Percentiles rank a stretch among this genome's conserved stretches.
Conservation (phyloP, 2,329 filamentous ascomycete species). For the Sporothrix curviconia region DNA sequence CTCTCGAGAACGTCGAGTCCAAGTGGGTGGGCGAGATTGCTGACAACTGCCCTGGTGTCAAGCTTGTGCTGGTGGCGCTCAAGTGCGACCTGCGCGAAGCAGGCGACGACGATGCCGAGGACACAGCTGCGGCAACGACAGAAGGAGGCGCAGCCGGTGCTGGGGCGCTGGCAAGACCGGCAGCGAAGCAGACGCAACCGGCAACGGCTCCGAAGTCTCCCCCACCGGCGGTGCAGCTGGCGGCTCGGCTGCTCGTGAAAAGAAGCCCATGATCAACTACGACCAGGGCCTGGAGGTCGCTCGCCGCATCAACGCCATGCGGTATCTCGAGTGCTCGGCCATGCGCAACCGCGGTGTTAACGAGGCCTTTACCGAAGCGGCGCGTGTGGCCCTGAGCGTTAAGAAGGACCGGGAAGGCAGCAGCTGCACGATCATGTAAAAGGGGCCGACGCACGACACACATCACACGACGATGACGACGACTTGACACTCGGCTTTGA, state of each 20-base stretch:
- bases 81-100: slow-evolving; percentile 93
- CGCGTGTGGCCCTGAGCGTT: slow-evolving; percentile 78
- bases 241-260: slow-evolving; percentile 38
- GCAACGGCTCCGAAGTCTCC: slow-evolving; percentile 47
- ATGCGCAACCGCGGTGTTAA: slow-evolving; percentile 98
- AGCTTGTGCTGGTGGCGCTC: slow-evolving; percentile 87
- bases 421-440: slow-evolving; percentile 55
- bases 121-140: slow-evolving; percentile 48
- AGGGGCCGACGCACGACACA: too few relatives aligned
- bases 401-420: slow-evolving; percentile 58
- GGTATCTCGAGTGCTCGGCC: slow-evolving; percentile 96
- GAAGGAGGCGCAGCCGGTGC: slow-evolving; percentile 20
- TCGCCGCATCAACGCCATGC: slow-evolving; percentile 80
- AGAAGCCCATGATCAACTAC: slow-evolving; percentile 76
- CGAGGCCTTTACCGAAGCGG: slow-evolving; percentile 96
- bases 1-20: slow-evolving; percentile 94
- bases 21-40: slow-evolving; percentile 99
- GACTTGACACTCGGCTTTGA: too few relatives aligned
- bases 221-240: slow-evolving; percentile 32
- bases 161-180: slow-evolving; percentile 24
- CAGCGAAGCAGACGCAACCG: background rate
- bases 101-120: slow-evolving; percentile 59
- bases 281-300: slow-evolving; percentile 87
- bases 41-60: slow-evolving; percentile 93
- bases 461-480: too few relatives aligned